These are phyloP conservation scores for Leptographium lundbergii DNA, from an alignment of 2,329 filamentous ascomycete genomes.

Conservation along the genomic window DNA sequence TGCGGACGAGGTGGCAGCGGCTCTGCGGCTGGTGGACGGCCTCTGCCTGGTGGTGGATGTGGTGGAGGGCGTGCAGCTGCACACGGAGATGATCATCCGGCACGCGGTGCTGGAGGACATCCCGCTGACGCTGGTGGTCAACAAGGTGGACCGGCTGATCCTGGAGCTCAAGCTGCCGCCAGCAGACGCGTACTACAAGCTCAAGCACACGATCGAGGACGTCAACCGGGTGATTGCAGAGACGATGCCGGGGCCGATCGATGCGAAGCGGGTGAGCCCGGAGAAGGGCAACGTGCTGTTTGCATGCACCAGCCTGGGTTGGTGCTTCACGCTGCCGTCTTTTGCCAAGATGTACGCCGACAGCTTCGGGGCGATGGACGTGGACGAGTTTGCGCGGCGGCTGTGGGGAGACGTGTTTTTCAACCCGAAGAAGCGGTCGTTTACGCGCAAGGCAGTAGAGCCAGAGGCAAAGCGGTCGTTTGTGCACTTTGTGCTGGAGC, in stretches of 20 bases:
- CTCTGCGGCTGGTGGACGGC: slow-evolving; percentile 77
- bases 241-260: slow-evolving; percentile 68
- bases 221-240: slow-evolving; percentile 94
- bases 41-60: slow-evolving; percentile 91
- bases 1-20: slow-evolving; percentile 87
- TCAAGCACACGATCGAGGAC: slow-evolving; percentile 97
- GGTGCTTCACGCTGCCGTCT: slow-evolving; percentile 90
- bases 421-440: slow-evolving; percentile 80
- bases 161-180: slow-evolving; percentile 89
- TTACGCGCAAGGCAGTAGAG: slow-evolving; percentile 77
- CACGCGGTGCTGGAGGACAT: slow-evolving; percentile 85
- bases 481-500: slow-evolving; percentile 88
- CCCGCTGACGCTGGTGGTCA: slow-evolving; percentile 80
- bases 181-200: slow-evolving; percentile 94
- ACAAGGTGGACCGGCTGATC: slow-evolving; percentile 95
- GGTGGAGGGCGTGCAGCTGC: slow-evolving; percentile 96
- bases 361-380: slow-evolving; percentile 69
- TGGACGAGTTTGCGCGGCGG: slow-evolving; percentile 68
- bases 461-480: slow-evolving; percentile 74
- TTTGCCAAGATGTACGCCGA: slow-evolving; percentile 96
- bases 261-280: slow-evolving; percentile 70
- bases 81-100: slow-evolving; percentile 94
- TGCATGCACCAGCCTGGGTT: slow-evolving; percentile 82
- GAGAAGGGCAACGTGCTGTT: slow-evolving; percentile 99
- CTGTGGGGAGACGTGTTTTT: slow-evolving; percentile 97